Percentiles rank a stretch among this genome's conserved stretches.
Conservation (phyloP, 1,284 basidiomycete species). For the Ustilago bromivora region DNA sequence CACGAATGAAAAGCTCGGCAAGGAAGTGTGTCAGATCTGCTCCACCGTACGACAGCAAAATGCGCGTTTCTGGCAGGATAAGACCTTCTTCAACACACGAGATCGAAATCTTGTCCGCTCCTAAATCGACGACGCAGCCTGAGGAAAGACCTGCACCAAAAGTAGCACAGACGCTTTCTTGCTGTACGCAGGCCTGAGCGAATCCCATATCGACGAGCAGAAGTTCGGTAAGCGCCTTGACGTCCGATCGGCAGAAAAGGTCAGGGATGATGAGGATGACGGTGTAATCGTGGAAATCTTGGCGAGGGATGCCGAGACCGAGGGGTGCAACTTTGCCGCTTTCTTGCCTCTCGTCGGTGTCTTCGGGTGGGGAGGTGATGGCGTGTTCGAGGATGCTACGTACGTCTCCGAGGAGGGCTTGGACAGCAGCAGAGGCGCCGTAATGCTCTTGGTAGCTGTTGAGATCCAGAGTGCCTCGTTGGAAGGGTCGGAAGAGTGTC, state of each 20-base stretch:
- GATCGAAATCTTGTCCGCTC: conserved; percentile 84
- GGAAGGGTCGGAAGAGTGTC: conserved; percentile 66
- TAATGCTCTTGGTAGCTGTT: conserved; percentile 61
- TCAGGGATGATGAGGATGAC: conserved; percentile 93
- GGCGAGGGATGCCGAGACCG: conserved; percentile 62
- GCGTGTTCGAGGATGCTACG: conserved; percentile 60
- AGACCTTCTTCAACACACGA: conserved; percentile 96
- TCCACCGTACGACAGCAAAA: conserved; percentile 88
- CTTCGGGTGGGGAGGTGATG: conserved; percentile 58
- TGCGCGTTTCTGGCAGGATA: conserved; percentile 86
- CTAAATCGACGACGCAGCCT: conserved; percentile 95
- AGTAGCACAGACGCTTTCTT: conserved; percentile 86
- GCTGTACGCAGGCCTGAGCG: conserved; percentile 63
- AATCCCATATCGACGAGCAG: conserved; percentile 82
- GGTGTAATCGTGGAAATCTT: conserved; percentile 73
- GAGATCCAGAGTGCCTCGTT: conserved; percentile 60
- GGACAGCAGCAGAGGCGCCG: conserved; percentile 55
- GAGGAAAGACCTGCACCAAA: conserved; percentile 94
- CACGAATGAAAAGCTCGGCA: conserved; percentile 81
- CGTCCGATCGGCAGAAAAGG: conserved; percentile 85
- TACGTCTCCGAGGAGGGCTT: conserved; percentile 62
- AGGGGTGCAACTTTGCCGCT: conserved; percentile 31
- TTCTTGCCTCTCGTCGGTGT: conserved; percentile 42
- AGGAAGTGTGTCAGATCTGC: conserved; percentile 93
- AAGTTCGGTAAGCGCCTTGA: conserved; percentile 82